phyloP scores from a whole-genome alignment of 2,329 filamentous ascomycete species.

The Diaporthe sp. region DNA sequence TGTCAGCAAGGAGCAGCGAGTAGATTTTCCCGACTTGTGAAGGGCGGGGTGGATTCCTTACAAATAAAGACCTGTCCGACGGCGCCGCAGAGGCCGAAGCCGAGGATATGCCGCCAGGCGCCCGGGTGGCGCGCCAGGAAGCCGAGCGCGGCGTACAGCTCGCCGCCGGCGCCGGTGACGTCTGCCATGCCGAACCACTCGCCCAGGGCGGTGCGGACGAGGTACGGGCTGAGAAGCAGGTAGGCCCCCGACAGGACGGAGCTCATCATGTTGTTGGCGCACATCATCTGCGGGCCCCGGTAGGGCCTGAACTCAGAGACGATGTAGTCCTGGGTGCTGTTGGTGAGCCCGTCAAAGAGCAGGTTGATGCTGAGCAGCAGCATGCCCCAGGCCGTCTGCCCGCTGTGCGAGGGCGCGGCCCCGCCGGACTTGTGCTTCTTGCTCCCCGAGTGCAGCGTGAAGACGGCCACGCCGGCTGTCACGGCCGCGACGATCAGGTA shows the following conservation, averaged over 20 bases:
- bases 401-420: constrained; percentile 46
- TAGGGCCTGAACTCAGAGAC: constrained; percentile 84
- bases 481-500: constrained; percentile 93
- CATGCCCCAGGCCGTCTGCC: constrained; percentile 81
- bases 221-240: constrained; percentile 80
- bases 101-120: constrained; percentile 88
- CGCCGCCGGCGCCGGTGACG: constrained; percentile 68
- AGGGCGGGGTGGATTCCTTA: constrained; percentile 47
- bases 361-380: constrained; percentile 88
- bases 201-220: constrained; percentile 75
- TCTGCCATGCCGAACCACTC: constrained; percentile 75
- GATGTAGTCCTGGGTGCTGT: constrained; percentile 96
- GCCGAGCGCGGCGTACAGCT: constrained; percentile 80
- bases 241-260: constrained; percentile 82
- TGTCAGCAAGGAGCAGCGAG: background rate
- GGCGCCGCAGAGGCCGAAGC: constrained; percentile 90
- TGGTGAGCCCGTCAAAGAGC: constrained; percentile 94
- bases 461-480: constrained; percentile 91
- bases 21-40: too few relatives aligned
- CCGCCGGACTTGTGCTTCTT: constrained; percentile 54
- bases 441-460: constrained; percentile 81
- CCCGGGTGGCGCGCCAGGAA: constrained; percentile 85
- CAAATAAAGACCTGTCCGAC: constrained; percentile 97
- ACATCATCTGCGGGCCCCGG: constrained; percentile 98
- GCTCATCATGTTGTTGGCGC: constrained; percentile 91